Percentiles rank a stretch among this genome's conserved stretches.
Evolutionary conservation across 2,329 filamentous ascomycete genomes (phyloP).

Genomic region (Magnaporthiopsis incrustans): DNA sequence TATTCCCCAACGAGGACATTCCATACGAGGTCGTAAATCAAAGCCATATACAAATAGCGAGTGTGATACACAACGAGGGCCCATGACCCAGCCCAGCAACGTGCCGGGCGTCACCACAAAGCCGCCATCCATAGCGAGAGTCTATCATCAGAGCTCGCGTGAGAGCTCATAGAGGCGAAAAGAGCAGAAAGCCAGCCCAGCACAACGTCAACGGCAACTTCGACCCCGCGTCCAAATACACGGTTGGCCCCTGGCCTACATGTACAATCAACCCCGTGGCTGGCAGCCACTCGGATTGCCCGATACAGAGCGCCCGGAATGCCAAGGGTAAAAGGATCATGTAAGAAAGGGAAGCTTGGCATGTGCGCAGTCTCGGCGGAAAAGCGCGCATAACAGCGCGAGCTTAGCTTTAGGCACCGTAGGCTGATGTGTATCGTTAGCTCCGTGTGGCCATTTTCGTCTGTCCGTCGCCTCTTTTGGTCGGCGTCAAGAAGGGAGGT

Average conservation of each 20-base stretch:
- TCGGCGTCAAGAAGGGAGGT: no score
- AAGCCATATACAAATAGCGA: neutral
- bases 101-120: neutral
- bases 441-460: neutral
- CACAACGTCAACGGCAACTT: no score
- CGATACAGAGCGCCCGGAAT: neutral
- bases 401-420: neutral
- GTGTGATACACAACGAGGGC: neutral
- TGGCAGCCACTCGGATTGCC: neutral
- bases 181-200: neutral
- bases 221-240: neutral
- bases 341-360: neutral
- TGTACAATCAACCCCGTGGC: neutral
- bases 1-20: neutral
- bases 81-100: neutral
- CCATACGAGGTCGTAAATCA: no score
- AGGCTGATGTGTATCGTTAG: neutral
- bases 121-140: neutral
- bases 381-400: neutral
- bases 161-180: neutral
- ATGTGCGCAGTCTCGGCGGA: neutral
- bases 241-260: neutral
- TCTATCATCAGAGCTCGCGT: neutral
- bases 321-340: neutral
- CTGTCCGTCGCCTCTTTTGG: neutral